Base-by-base conservation (phyloP, 495 filamentous ascomycete genomes). In the Aspergillus sclerotiicarbonarius region DNA sequence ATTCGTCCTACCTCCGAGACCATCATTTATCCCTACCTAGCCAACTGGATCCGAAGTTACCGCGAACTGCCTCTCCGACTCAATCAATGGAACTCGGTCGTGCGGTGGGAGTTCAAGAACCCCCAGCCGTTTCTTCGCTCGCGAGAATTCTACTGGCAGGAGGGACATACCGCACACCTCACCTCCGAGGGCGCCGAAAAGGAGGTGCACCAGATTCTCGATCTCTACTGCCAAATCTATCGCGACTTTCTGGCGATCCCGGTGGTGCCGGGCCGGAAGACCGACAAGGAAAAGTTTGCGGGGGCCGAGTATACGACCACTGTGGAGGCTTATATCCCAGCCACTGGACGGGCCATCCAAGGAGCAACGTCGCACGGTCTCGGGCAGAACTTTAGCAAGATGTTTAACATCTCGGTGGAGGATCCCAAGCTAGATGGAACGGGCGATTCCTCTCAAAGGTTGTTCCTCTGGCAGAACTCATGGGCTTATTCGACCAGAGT, bases 71-170 rank as follows among this genome's bases (percentile, higher is more conserved):
- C 94, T 47, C 84, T 97, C 51, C 83, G 86, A 64, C 80, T 97
- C 50, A 96, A 98, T 76, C 94, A 98, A 74, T 98, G 94, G 94
- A 96, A 96, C 80, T 93, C 88, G 8, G 93, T 97, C 51, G 93
- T 97, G 31, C 84, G 94, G 62, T 98, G 94, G 94, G 94, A 98
- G 76, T 96, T 96, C 68, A 97, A 97, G 78, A 88, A 98, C 68
- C 92, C 93, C 20, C 92, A 92, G 67, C 94, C 94, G 5, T 96
- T 98, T 80, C 77, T 98, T 19, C 79, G 94, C 57, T 91, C 92
- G 50, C 77, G 94, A 64, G 94, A 98, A 70, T 98, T 98, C 74
- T 76, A 96, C 46, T 98, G 94, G 94, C 95, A 98, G 69, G 94
- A 98, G 74, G 95, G 94, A 30, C 94, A 98, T 76, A 98, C 94